Evolutionary conservation across 106 monocot species (phyloP).

Genomic region (Dendrobium officinale): DNA sequence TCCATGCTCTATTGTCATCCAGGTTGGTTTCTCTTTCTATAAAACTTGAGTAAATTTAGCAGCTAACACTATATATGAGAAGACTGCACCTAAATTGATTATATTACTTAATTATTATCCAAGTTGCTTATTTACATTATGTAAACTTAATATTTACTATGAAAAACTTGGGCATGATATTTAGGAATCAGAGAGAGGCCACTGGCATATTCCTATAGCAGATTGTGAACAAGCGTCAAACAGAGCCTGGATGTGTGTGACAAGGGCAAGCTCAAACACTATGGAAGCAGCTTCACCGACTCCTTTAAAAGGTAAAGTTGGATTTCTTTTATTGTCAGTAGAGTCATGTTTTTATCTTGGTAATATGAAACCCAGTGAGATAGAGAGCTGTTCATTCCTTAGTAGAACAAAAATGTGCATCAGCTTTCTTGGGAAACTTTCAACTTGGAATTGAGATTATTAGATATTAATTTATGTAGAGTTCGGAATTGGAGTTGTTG

Average conservation of each 20-base stretch:
- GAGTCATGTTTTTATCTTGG: background rate
- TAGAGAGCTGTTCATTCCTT: background rate
- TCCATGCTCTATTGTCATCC: conserved; percentile 64
- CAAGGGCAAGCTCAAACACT: conserved; percentile 17
- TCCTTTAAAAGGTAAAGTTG: background rate
- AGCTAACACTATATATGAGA: background rate
- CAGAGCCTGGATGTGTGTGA: conserved; percentile 65
- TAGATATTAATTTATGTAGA: background rate
- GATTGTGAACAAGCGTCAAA: conserved; percentile 17
- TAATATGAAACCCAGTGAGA: background rate
- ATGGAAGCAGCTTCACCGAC: background rate
- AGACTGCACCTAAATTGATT: background rate
- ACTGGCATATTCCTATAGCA: conserved; percentile 73
- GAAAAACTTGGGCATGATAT: background rate
- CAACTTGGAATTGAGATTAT: too few species aligned
- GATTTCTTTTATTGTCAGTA: background rate
- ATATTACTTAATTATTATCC: background rate
- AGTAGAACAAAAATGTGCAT: background rate
- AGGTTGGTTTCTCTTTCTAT: conserved; percentile 28
- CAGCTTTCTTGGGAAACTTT: too few species aligned
- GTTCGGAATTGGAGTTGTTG: background rate
- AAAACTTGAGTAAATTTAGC: background rate
- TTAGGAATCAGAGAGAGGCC: conserved; percentile 68
- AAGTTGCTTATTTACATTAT: background rate
- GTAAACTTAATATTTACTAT: background rate